Evolutionary conservation across 768 basidiomycete genomes (phyloP).

Genomic region (Filobasidium floriforme): DNA sequence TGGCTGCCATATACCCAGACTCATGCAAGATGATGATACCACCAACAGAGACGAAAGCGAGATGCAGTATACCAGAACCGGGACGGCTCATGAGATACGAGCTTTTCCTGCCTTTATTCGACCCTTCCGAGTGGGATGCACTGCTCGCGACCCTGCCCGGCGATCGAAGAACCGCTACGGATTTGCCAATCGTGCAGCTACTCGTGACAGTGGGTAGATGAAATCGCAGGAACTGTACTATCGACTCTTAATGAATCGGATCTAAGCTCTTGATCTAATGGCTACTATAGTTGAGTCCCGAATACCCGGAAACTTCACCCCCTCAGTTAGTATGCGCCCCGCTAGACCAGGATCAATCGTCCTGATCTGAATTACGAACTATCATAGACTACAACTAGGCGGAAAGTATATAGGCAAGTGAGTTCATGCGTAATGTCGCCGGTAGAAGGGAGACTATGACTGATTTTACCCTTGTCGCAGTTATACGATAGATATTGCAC

Average conservation of each 20-base stretch:
- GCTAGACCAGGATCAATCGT: not conserved
- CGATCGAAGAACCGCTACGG: not conserved
- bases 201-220: not conserved
- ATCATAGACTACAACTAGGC: constrained; percentile 8
- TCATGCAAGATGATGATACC: not conserved
- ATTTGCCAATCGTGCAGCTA: not conserved
- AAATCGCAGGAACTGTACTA: too few species aligned
- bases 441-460: not conserved
- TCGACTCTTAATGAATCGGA: too few species aligned
- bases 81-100: not conserved
- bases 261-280: not conserved
- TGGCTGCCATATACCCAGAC: not conserved
- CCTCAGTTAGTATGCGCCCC: not conserved
- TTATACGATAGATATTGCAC: constrained; percentile 3
- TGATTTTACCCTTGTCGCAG: not conserved
- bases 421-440: not conserved
- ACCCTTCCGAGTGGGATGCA: not conserved
- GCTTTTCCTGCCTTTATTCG: not conserved
- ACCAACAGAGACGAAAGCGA: not conserved
- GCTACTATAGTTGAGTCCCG: not conserved
- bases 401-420: constrained; percentile 14
- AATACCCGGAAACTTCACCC: not conserved
- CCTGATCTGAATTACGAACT: not conserved
- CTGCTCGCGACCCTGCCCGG: not conserved
- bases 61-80: not conserved